phyloP scores from a whole-genome alignment of 129 eudicot species.

The Gnaphalium uliginosum region DNA sequence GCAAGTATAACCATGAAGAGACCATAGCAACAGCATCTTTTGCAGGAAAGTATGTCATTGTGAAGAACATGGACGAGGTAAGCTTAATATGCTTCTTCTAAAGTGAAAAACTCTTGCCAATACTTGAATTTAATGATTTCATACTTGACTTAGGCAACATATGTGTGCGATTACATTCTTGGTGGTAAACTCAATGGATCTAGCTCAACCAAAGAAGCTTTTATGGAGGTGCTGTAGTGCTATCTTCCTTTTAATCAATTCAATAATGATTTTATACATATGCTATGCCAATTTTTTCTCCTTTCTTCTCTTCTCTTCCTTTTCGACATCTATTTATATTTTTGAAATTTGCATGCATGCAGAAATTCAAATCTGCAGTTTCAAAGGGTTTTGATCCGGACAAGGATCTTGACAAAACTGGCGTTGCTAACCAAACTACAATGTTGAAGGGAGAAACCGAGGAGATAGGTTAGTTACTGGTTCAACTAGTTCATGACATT shows the following conservation, averaged over 20 bases:
- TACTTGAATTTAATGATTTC: constrained; percentile 2
- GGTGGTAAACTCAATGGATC: constrained; percentile 90
- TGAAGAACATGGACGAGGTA: constrained; percentile 89
- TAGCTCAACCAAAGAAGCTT: constrained; percentile 91
- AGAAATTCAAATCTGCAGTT: constrained; percentile 90
- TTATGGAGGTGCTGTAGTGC: constrained; percentile 56
- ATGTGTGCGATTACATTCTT: constrained; percentile 96
- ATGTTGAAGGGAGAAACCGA: constrained; percentile 99
- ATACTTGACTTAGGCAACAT: constrained; percentile 59
- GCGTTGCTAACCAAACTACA: constrained; percentile 96
- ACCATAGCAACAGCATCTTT: constrained; percentile 95
- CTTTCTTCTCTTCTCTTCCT: neutral
- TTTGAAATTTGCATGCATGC: constrained; percentile 30
- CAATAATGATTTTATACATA: constrained; percentile 9
- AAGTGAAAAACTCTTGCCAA: constrained; percentile 6
- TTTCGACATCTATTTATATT: constrained; percentile 13
- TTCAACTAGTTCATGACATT: neutral
- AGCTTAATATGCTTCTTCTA: constrained; percentile 1
- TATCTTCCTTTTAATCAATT: neutral
- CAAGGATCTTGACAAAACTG: constrained; percentile 70
- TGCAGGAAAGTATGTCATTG: constrained; percentile 85
- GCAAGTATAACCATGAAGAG: constrained; percentile 87
- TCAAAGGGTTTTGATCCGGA: constrained; percentile 96
- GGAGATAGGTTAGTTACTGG: constrained; percentile 65
- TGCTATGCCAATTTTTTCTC: neutral